Base-by-base conservation (phyloP, 2,329 filamentous ascomycete genomes). In the Aspergillus glaucus region DNA sequence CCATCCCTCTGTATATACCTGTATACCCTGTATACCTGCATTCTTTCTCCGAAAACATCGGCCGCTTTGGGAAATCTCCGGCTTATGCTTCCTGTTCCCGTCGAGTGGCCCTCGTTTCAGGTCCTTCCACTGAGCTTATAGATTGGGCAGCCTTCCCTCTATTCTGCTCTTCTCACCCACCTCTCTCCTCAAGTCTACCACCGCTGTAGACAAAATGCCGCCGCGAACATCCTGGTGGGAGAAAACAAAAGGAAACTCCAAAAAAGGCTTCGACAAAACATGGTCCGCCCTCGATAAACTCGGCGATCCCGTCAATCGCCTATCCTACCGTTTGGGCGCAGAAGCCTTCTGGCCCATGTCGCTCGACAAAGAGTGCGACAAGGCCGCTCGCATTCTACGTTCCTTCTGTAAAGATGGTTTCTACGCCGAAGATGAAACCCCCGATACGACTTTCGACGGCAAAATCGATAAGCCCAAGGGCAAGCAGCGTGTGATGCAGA, bases 361-460 rank as follows among this genome's bases (percentile, higher is more conserved):
- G 1, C 75, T 95, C 45, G 91, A 95, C 65, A 85, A 86, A 58
- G 91, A 96, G 75, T 87, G 86, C 69, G 88, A 95, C 71, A 95
- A 95, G 73, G 88, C 90, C 43, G 89, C 90, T 50, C 79, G 89
- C 49, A 95, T 95, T 53, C 71, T 96, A 45, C 86, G 89, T 65
- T 92, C 87, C 28, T 96, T 96, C 71, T 95, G 89, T 75, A 88
- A 83, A 69, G 83, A 87, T 77, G 84, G 84, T 9, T 87, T 87
- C 67, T 85, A 86, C 62, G 72, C 77, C 21, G 75, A 85, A 56
- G 73, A 79, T 37, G 77, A 83, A 51, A 70, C 79, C 54, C 72
- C 74, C 43, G 67, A 74, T 19, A 58, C 64, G 34, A 64, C 67
- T 47, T 65, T 56, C 51, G 59, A 69, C 44, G 75, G 75, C 45